Evolutionary conservation across 2,329 filamentous ascomycete genomes (phyloP), one percentile per base, ranked within the genome.

Genomic region (Neofusicoccum kwambonambiense): DNA sequence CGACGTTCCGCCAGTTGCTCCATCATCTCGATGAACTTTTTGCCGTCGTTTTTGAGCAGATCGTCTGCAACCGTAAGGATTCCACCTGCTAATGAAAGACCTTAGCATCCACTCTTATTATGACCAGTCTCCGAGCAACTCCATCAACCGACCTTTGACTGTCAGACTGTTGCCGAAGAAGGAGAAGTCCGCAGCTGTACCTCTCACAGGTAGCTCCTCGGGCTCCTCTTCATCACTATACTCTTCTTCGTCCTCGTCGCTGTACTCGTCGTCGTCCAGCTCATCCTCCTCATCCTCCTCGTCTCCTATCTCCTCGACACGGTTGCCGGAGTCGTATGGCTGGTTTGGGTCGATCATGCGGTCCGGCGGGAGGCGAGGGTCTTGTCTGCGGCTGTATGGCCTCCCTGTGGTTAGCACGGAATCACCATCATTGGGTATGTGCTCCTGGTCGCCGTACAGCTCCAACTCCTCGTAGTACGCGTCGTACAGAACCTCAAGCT

Each of bases 1-100:
- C 95, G 88, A 72, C 94, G 91, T 81, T 99, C 95, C 42, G 95
- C 95, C 72, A 99, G 86, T 81, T 98, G 94, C 78, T 99, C 95
- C 95, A 99, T 99, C 95, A 99, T 99, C 78, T 99, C 95, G 79
- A 99, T 99, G 81, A 99, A 99, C 75, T 97, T 96, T 79, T 96
- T 97, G 73, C 95, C 95, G 79, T 99, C 95, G 79, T 99, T 99
- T 79, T 98, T 98, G 68, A 99, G 86, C 69, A 99, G 85, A 80
- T 99, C 95, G 83, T 99, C 95, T 77, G 95, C 95, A 75, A 99
- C 95, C 70, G 95, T 99, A 77, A 99, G 88, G 79, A 99, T 97
- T 76, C 95, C 96, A 83, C 95, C 93, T 92, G 86, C 78, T 78
- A 73, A 19, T 22, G 73, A 71, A 69, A 73, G 71, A 74, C 72